Base-by-base conservation (phyloP, 441 rosid species). In the Breynia disticha region DNA sequence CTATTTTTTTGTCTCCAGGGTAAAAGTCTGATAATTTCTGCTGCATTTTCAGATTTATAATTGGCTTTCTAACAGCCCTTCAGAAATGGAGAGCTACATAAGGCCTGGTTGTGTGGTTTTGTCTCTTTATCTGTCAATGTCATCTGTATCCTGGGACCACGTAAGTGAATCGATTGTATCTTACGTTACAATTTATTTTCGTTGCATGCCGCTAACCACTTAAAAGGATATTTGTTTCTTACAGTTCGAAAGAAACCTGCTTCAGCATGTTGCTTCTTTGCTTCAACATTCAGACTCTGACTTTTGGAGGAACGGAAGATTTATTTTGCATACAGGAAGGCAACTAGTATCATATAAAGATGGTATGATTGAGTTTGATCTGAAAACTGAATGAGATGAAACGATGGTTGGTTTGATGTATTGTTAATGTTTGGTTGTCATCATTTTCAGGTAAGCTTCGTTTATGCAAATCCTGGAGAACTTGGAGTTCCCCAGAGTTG, bases 21-120 rank as follows among this genome's bases (percentile, higher is more conserved):
- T 24, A 24, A 24, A 24, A 24, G 32, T 24, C 32, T 24, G 32
- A 24, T 2, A 24, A 7, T 24, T 7, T 7, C 32, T 44, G 22
- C 59, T 54, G 28, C 18, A 51, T 41, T 72, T 52, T 45, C 81
- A 89, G 97, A 86, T 84, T 59, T 82, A 68, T 73, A 80, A 74
- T 67, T 89, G 97, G 97, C 95, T 86, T 67, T 84, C 90, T 35
- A 89, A 50, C 70, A 75, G 93, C 74, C 97, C 97, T 42, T 75
- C 88, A 42, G 97, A 89, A 56, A 86, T 89, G 97, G 97, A 89
- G 76, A 86, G 97, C 74, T 86, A 84, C 77, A 89, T 89, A 61
- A 84, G 97, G 67, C 95, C 95, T 49, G 97, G 97, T 38, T 89
- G 97, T 64, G 85, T 89, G 67, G 81, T 89, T 55, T 77, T 89